Evolutionary conservation across 2,329 filamentous ascomycete species (phyloP), one percentile per base, ranked within the genome.

Genomic region (Truncatella angustata): DNA sequence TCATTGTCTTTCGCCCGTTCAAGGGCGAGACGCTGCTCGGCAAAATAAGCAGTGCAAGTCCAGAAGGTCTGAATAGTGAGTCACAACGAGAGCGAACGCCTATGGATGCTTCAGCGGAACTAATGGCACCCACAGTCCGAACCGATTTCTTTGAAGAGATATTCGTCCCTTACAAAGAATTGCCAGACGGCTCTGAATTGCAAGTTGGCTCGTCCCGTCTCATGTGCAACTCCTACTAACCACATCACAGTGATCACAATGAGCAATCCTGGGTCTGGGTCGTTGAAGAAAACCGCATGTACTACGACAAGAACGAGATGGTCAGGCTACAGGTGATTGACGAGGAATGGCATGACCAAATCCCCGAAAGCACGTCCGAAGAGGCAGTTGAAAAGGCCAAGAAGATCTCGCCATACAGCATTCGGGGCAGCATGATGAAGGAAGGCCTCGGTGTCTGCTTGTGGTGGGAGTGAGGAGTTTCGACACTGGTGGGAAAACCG

Each of bases 101-200:
- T 34, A 48, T 51, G 34, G 7, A 12, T 30, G 9, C 26, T n/a
- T n/a, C n/a, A n/a, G n/a, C n/a, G 11, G n/a, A 24, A 11, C 54
- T 54, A 18, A 5, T 37, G 55, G 21, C 57, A 37, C n/a, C 26
- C 32, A 7, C 55, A 87, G 85, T 97, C 54, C 85, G 86, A 45
- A 87, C 92, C 4, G 90, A 96, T 56, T 99, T 99, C 69, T 99
- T 97, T 61, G 89, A 93, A 61, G 92, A 97, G 57, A 91, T 99
- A 28, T 87, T 90, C 54, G 84, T 97, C 56, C 90, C 82, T 1
- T 84, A 82, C 32, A 80, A 85, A 51, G 84, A 90, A 57, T 78
- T 96, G 4, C 88, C 91, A 35, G 83, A 88, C 24, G 85, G 84
- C n/a, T 84, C 86, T 23, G 80, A 83, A 66, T 96, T 90, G 87